These are phyloP conservation scores for Tricholoma hemisulphureum DNA, from an alignment of 768 basidiomycete genomes.

Conservation along the genomic window DNA sequence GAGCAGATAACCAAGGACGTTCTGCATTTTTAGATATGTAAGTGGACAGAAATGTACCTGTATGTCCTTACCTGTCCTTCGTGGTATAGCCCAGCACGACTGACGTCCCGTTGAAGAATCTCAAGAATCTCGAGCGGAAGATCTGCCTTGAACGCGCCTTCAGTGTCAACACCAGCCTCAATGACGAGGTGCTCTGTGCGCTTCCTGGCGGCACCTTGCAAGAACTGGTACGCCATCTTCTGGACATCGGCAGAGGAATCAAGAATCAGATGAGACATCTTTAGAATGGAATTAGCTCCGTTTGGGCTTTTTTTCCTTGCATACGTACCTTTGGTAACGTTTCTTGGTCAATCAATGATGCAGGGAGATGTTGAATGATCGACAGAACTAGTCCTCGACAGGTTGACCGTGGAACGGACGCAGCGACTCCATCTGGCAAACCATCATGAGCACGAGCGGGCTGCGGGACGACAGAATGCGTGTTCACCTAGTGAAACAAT, in stretches of 20 bases:
- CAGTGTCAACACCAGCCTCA: slow-evolving; percentile 79
- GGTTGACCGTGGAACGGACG: slow-evolving; percentile 58
- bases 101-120: slow-evolving; percentile 49
- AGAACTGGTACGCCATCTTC: slow-evolving; percentile 71
- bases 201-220: slow-evolving; percentile 66
- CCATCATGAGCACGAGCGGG: not conserved
- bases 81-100: not conserved
- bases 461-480: not conserved
- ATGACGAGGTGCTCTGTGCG: slow-evolving; percentile 83
- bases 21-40: slow-evolving; percentile 39
- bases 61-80: not conserved
- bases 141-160: slow-evolving; percentile 48
- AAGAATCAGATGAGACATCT: slow-evolving; percentile 81
- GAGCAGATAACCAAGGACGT: slow-evolving; percentile 67
- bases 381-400: slow-evolving; percentile 69
- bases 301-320: not conserved
- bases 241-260: slow-evolving; percentile 68
- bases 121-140: slow-evolving; percentile 68
- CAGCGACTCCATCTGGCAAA: slow-evolving; percentile 22
- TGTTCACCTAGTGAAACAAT: slow-evolving; percentile 47
- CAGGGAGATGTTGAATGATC: slow-evolving; percentile 65
- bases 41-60: slow-evolving; percentile 21
- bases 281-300: not conserved
- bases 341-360: slow-evolving; percentile 57
- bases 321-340: slow-evolving; percentile 60